Base-by-base conservation (phyloP, 139 green algal species). In the Eudorina sp. region DNA sequence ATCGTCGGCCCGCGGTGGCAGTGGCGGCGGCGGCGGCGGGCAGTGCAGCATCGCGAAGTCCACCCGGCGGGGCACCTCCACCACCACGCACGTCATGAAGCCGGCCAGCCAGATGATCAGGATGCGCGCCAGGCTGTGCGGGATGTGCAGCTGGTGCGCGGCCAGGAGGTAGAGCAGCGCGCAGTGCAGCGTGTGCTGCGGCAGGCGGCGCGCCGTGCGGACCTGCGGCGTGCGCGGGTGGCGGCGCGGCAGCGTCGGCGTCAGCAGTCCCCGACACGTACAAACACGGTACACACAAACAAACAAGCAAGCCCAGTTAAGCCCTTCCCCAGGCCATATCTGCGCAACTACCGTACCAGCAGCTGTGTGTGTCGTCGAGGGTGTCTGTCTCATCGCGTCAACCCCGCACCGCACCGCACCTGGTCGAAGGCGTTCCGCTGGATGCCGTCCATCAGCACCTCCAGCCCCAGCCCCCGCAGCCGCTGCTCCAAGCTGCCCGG, bases 371-470 rank as follows among this genome's bases (percentile, higher is more conserved):
- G n/a, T n/a, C n/a, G n/a, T n/a, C n/a, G n/a, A n/a, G n/a, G n/a
- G n/a, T n/a, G n/a, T n/a, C n/a, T n/a, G n/a, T n/a, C n/a, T n/a
- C n/a, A n/a, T n/a, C n/a, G n/a, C n/a, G n/a, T n/a, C n/a, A n/a
- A n/a, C n/a, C n/a, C n/a, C n/a, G n/a, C n/a, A n/a, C n/a, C n/a
- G n/a, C n/a, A n/a, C n/a, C n/a, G n/a, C 79, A 86, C 80, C 80
- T 86, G 79, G 58, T 85, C 79, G 29, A 85, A 85, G 3, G 79
- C 79, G 29, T 55, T 60, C 9, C 79, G 55, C 79, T 85, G 80
- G 40, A 86, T 74, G n/a, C 80, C 80, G 45, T 86, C 80, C 80
- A 86, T 86, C 6, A 86, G 80, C 80, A 86, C 80, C 80, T 86
- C 60, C 25, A 85, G 41, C 43, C 80, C 60, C 60, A 86, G 18